These are phyloP conservation scores for Arabidopsis suecica DNA, from an alignment of 345 rosid species.

Conservation along the genomic window DNA sequence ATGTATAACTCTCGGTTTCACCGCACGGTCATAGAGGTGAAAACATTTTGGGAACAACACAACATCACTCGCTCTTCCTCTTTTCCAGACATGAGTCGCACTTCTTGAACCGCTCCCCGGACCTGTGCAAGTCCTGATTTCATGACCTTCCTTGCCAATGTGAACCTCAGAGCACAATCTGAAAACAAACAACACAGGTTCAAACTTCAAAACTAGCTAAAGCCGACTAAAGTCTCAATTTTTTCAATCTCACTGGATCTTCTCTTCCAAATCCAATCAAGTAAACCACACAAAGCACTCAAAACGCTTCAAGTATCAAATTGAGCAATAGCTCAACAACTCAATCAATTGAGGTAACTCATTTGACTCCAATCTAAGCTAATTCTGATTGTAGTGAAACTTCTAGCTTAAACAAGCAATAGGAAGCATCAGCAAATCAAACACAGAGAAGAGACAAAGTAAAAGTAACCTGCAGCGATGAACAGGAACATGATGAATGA, in stretches of 20 bases:
- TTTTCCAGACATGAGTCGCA: slow-evolving; percentile 80
- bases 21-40: slow-evolving; percentile 86
- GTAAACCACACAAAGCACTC: background rate
- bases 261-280: slow-evolving; percentile 5
- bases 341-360: background rate
- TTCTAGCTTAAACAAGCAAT: background rate
- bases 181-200: slow-evolving; percentile 17
- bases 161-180: slow-evolving; percentile 78
- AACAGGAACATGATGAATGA: slow-evolving; percentile 54
- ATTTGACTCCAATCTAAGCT: slow-evolving; percentile 1
- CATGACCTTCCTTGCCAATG: slow-evolving; percentile 73
- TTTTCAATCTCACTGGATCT: background rate
- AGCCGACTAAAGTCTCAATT: background rate
- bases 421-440: background rate
- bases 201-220: background rate
- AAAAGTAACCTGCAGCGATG: slow-evolving; percentile 69
- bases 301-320: slow-evolving; percentile 9
- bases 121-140: slow-evolving; percentile 78
- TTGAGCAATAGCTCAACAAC: background rate
- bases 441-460: background rate
- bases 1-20: slow-evolving; percentile 76
- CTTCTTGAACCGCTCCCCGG: slow-evolving; percentile 67
- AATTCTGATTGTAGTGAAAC: background rate
- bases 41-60: slow-evolving; percentile 72
- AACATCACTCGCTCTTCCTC: slow-evolving; percentile 62